Evolutionary conservation across 2,329 filamentous ascomycete species (phyloP), one percentile per base, ranked within the genome.

Genomic region (Fusarium robinianum): DNA sequence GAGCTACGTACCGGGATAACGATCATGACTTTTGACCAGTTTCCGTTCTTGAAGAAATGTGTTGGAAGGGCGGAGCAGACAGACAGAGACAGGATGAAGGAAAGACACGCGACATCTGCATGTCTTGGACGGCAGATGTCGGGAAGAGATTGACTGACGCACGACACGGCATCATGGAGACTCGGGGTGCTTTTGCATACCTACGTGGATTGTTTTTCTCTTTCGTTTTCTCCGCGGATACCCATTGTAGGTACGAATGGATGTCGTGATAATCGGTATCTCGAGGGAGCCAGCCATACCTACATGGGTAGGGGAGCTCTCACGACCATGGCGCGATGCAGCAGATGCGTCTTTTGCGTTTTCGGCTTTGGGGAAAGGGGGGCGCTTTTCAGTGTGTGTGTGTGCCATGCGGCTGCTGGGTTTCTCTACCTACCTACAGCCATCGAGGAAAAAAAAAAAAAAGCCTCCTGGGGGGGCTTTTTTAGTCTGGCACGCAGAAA

Each of bases 401-500:
- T 26, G 29, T 23, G 16, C 22, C 5, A 25, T 27, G 14, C 27
- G 21, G 41, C 32, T 41, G 41, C 16, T 39, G 35, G 15, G 42
- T 24, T 37, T 39, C 24, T 48, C 23, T 24, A 39, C 35, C 34
- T 29, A 15, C 18, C 12, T 27, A 41, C 23, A 37, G 32, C 18
- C 35, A 30, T 39, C 34, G 36, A 11, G n/a, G n/a, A n/a, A n/a
- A n/a, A n/a, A n/a, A n/a, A n/a, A n/a, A n/a, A n/a, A n/a, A n/a
- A n/a, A n/a, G n/a, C n/a, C n/a, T n/a, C n/a, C n/a, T n/a, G n/a
- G n/a, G n/a, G n/a, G n/a, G n/a, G n/a, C n/a, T n/a, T n/a, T n/a
- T n/a, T n/a, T n/a, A n/a, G n/a, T n/a, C n/a, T 41, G 46, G 51
- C 51, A 53, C 42, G 4, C 43, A 53, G 33, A 43, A 25, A 27